phyloP scores from a whole-genome alignment of 2,329 filamentous ascomycete species.

The Aspergillus oerlinghausenensis region DNA sequence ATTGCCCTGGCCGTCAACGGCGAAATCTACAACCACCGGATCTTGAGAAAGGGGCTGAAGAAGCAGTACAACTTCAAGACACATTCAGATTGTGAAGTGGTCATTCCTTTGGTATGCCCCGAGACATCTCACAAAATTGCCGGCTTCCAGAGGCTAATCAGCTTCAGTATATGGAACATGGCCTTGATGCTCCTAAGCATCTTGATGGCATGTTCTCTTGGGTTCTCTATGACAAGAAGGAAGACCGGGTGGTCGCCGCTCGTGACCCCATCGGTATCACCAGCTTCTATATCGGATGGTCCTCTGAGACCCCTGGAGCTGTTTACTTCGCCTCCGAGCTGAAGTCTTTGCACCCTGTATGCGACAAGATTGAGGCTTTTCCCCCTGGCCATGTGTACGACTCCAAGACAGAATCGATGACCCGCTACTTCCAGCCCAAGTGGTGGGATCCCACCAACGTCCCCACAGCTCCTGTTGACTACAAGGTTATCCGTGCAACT shows the following conservation, averaged over 20 bases:
- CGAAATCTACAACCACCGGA: slow-evolving; percentile 99
- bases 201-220: slow-evolving; percentile 99
- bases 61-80: slow-evolving; percentile 95
- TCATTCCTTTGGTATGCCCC: slow-evolving; percentile 80
- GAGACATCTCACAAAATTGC: background rate
- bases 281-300: slow-evolving; percentile 94
- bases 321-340: slow-evolving; percentile 97
- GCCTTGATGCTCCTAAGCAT: slow-evolving; percentile 83
- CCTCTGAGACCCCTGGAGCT: slow-evolving; percentile 72
- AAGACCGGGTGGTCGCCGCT: slow-evolving; percentile 87
- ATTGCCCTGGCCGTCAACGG: slow-evolving; percentile 96
- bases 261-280: slow-evolving; percentile 96
- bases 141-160: slow-evolving; percentile 13
- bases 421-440: slow-evolving; percentile 82
- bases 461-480: slow-evolving; percentile 74
- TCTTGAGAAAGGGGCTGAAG: slow-evolving; percentile 82
- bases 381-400: slow-evolving; percentile 95
- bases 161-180: slow-evolving; percentile 80
- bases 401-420: slow-evolving; percentile 80
- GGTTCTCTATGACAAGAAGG: slow-evolving; percentile 92
- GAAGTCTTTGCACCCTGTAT: slow-evolving; percentile 87
- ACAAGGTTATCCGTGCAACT: slow-evolving; percentile 72
- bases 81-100: slow-evolving; percentile 96
- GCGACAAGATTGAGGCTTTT: slow-evolving; percentile 91
- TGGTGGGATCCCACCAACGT: slow-evolving; percentile 85